Evolutionary conservation across 2,329 filamentous ascomycete species (phyloP).

Genomic region (Rutstroemia sp.): DNA sequence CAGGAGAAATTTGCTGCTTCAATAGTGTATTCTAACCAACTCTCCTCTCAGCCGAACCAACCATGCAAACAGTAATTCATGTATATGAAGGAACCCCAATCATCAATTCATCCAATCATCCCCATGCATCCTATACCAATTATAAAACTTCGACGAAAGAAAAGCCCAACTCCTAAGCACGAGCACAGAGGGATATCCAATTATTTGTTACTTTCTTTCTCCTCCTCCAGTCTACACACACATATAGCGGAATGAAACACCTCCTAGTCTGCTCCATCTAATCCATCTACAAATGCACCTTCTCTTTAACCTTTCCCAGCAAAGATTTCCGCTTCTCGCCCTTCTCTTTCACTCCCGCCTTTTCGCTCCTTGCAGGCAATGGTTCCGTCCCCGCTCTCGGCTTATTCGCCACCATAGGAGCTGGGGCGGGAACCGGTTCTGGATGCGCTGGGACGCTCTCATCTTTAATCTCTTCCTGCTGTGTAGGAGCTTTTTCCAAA

Average conservation of each 20-base stretch:
- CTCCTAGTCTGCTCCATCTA: not conserved
- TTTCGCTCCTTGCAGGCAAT: not conserved
- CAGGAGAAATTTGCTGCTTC: too few relatives aligned
- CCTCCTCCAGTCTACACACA: not conserved
- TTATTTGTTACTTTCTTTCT: too few relatives aligned
- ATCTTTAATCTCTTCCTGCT: constrained; percentile 2
- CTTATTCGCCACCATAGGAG: not conserved
- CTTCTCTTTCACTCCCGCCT: not conserved
- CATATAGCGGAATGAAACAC: not conserved
- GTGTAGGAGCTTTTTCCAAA: not conserved
- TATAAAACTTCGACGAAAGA: not conserved
- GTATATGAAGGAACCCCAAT: not conserved
- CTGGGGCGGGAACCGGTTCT: not conserved
- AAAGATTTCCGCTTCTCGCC: constrained; percentile 1
- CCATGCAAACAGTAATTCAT: too few relatives aligned
- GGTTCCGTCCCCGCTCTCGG: not conserved
- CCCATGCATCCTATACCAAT: too few relatives aligned
- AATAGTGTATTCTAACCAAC: too few relatives aligned
- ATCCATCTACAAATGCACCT: constrained; percentile 1
- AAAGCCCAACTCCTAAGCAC: not conserved
- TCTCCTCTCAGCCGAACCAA: not conserved
- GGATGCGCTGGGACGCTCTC: not conserved
- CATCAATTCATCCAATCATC: not conserved
- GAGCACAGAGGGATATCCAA: too few relatives aligned
- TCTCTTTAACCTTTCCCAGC: constrained; percentile 4